Base-by-base conservation (phyloP, 148 eudicot genomes). In the Chenopodium suecicum region DNA sequence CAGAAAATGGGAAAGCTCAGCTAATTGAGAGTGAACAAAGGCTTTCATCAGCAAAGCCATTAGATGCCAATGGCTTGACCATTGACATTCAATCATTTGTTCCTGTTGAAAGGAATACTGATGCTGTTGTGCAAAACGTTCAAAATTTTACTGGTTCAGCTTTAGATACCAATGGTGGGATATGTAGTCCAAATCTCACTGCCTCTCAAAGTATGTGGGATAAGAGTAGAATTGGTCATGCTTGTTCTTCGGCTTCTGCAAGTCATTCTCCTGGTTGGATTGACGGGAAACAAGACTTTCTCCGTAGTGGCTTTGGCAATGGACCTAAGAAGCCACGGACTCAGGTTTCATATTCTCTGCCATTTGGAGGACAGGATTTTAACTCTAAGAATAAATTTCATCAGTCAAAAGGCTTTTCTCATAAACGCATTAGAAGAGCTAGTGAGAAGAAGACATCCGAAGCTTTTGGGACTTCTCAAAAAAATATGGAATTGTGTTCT, bases 281-380 rank as follows among this genome's bases (percentile, higher is more conserved):
- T 78, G 90, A 85, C 84, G 86, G 90, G 50, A 91, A 86, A 72
- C 77, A 88, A 78, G 88, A 86, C 37, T 75, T 87, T 69, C 82
- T 81, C 17, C 56, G 80, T 54, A 82, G 66, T 90, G 93, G 89
- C 47, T 89, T 94, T 77, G 85, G 89, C 81, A 86, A 74, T 84
- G 97, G 99, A 63, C 98, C 98, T 11, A 94, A 87, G 90, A 96
- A 89, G 86, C 99, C 95, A 62, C 89, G 97, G 32, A 94, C 98
- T 34, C 97, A 92, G 82, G 99, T 96, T 62, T 92, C 92, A 58
- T 92, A 96, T 87, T 88, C 94, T 58, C 52, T 89, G 83, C 94
- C 95, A 73, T 86, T 60, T 82, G 94, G 83, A 84, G 90, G 89
- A 84, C 83, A 83, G 78, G 94, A 88, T 75, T 16, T 32, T 20